Evolutionary conservation across 2,329 filamentous ascomycete genomes (phyloP).

Genomic region (Aspergillus sp.): DNA sequence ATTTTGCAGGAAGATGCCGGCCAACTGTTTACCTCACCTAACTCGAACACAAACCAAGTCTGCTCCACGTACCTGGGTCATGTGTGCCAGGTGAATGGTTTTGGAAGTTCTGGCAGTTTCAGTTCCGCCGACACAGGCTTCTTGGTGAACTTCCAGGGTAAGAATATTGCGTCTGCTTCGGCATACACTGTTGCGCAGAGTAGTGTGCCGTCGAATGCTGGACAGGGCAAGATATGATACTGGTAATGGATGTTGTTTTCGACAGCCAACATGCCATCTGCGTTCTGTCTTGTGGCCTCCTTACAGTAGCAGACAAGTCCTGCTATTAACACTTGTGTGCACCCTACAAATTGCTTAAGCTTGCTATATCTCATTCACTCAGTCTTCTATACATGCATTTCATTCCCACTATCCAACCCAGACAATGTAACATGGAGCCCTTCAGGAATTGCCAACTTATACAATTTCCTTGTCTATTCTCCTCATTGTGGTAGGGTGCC

Average conservation of each 20-base stretch:
- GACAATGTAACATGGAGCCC: too few relatives aligned
- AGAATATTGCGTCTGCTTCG: conserved; percentile 50
- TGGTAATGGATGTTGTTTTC: not conserved
- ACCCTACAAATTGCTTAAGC: too few relatives aligned
- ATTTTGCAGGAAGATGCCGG: conserved; percentile 39
- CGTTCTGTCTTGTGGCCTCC: too few relatives aligned
- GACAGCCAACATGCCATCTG: too few relatives aligned
- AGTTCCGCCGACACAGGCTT: conserved; percentile 45
- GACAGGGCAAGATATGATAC: not conserved
- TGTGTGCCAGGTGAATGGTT: conserved; percentile 52
- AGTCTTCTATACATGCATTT: too few relatives aligned
- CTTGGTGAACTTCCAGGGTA: conserved; percentile 51
- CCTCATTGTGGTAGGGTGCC: too few relatives aligned
- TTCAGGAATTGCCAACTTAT: too few relatives aligned
- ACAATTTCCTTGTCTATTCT: too few relatives aligned
- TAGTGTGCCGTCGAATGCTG: conserved; percentile 1
- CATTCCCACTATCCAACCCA: too few relatives aligned
- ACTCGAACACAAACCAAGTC: conserved; percentile 34
- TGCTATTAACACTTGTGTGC: too few relatives aligned
- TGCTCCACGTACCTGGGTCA: conserved; percentile 50
- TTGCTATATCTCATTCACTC: too few relatives aligned
- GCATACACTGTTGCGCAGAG: not conserved
- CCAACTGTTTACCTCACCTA: conserved; percentile 38
- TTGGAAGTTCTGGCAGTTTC: conserved; percentile 35
- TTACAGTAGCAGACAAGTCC: too few relatives aligned